Conservation (phyloP, 495 filamentous ascomycete genomes). For the Xylona heveae region DNA sequence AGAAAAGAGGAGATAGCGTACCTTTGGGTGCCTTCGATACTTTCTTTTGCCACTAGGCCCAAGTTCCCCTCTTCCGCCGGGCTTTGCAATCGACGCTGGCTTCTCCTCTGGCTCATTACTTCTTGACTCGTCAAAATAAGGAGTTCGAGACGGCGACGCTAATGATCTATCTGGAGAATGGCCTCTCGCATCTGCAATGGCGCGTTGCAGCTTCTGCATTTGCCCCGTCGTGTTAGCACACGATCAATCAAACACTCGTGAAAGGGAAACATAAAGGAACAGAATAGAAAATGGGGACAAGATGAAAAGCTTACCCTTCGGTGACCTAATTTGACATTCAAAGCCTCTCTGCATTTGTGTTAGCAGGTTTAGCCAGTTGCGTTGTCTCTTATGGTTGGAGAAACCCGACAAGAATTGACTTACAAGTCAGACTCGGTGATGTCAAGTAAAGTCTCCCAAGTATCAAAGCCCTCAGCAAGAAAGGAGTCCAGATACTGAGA, state of each 20-base stretch:
- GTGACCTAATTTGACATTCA: conserved; percentile 60
- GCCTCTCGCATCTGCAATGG: conserved; percentile 35
- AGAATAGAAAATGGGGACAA: neutral
- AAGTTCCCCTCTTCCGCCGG: no score
- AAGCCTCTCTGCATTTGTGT: conserved; percentile 26
- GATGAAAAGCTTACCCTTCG: conserved; percentile 39
- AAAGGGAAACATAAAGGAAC: no score
- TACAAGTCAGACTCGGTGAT: conserved; percentile 66
- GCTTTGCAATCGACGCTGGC: neutral
- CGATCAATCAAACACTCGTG: no score
- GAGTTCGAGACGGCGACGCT: conserved; percentile 21
- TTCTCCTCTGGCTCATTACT: conserved; percentile 7
- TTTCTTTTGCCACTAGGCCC: conserved; percentile 37
- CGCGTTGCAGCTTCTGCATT: conserved; percentile 27
- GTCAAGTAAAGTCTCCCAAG: conserved; percentile 59
- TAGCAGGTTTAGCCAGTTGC: neutral
- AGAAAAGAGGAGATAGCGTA: conserved; percentile 13
- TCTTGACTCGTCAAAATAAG: conserved; percentile 5
- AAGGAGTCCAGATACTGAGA: conserved; percentile 48
- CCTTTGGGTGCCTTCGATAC: conserved; percentile 63
- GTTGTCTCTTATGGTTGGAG: conserved; percentile 4
- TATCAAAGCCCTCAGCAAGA: conserved; percentile 56
- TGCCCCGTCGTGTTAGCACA: neutral
- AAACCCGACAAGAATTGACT: conserved; percentile 11
- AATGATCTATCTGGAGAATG: conserved; percentile 20